Evolutionary conservation across 495 filamentous ascomycete species (phyloP).

Genomic region (Podospora anserina): DNA sequence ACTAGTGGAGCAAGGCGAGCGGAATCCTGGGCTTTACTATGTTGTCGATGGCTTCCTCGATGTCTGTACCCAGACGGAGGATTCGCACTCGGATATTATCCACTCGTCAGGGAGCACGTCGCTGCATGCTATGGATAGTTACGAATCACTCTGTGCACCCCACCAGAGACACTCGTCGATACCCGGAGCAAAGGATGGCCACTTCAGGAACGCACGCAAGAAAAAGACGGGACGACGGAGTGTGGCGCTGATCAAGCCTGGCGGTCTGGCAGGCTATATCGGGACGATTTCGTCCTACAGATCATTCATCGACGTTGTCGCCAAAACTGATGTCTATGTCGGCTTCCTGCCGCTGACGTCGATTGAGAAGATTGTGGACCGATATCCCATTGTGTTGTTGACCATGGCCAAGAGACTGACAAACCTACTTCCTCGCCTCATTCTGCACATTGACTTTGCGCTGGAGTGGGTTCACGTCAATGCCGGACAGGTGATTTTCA

Average conservation of each 20-base stretch:
- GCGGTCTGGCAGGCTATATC: slow-evolving; percentile 90
- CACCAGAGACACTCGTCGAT: slow-evolving; percentile 22
- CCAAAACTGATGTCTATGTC: slow-evolving; percentile 97
- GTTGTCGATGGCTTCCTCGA: slow-evolving; percentile 97
- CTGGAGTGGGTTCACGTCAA: slow-evolving; percentile 97
- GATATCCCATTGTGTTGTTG: slow-evolving; percentile 83
- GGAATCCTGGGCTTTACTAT: slow-evolving; percentile 94
- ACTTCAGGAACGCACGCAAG: slow-evolving; percentile 21
- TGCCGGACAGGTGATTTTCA: slow-evolving; percentile 89
- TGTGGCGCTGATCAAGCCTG: slow-evolving; percentile 90
- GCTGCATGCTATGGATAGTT: slow-evolving; percentile 34
- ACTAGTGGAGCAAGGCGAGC: slow-evolving; percentile 93
- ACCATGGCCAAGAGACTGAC: slow-evolving; percentile 95
- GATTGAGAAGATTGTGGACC: slow-evolving; percentile 87
- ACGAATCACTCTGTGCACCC: slow-evolving; percentile 29
- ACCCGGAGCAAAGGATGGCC: slow-evolving; percentile 14
- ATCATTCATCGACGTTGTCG: slow-evolving; percentile 93
- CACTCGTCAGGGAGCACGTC: slow-evolving; percentile 35
- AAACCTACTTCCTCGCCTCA: slow-evolving; percentile 80
- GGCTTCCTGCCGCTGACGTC: slow-evolving; percentile 86
- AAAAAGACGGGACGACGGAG: slow-evolving; percentile 49
- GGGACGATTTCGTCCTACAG: slow-evolving; percentile 90
- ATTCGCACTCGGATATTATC: slow-evolving; percentile 36
- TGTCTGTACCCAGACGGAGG: slow-evolving; percentile 59
- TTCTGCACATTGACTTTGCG: slow-evolving; percentile 96